Percentiles rank a stretch among this genome's conserved stretches.
Evolutionary conservation across 768 basidiomycete genomes (phyloP).

Genomic region (Hemileccinum impolitum): DNA sequence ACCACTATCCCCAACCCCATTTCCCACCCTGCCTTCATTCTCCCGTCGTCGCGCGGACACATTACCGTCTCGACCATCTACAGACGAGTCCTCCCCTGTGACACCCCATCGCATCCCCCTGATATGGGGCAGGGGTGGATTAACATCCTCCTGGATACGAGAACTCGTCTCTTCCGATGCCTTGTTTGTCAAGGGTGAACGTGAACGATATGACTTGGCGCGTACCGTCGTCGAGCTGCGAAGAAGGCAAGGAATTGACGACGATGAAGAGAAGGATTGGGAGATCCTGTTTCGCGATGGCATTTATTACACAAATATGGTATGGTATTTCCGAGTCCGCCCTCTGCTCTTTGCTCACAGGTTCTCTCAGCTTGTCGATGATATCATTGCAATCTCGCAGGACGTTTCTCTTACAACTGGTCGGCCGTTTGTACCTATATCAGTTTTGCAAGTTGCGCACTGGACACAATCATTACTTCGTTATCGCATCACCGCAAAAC

Average conservation of each 20-base stretch:
- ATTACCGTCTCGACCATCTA: slow-evolving; percentile 21
- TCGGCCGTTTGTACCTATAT: slow-evolving; percentile 63
- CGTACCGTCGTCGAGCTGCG: slow-evolving; percentile 72
- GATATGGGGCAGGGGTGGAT: slow-evolving; percentile 74
- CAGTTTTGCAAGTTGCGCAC: slow-evolving; percentile 68
- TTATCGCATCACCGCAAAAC: slow-evolving; percentile 49
- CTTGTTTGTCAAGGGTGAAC: slow-evolving; percentile 76
- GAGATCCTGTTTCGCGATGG: slow-evolving; percentile 65
- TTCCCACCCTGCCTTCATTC: slow-evolving; percentile 11
- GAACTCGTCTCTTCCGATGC: slow-evolving; percentile 74
- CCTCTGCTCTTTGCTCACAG: not conserved
- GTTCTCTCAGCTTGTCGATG: slow-evolving; percentile 64
- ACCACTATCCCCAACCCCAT: slow-evolving; percentile 14
- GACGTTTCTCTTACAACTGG: slow-evolving; percentile 74
- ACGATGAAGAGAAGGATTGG: slow-evolving; percentile 71
- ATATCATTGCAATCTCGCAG: slow-evolving; percentile 68
- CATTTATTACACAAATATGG: slow-evolving; percentile 88
- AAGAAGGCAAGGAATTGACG: slow-evolving; percentile 47
- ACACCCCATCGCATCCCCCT: slow-evolving; percentile 36
- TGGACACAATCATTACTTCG: slow-evolving; percentile 76
- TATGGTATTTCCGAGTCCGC: slow-evolving; percentile 28
- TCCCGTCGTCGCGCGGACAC: slow-evolving; percentile 31
- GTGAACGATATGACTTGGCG: slow-evolving; percentile 77
- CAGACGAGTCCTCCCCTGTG: slow-evolving; percentile 11
- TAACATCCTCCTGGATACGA: slow-evolving; percentile 70